phyloP scores from a whole-genome alignment of 2,329 filamentous ascomycete species.

The Beauveria bassiana region DNA sequence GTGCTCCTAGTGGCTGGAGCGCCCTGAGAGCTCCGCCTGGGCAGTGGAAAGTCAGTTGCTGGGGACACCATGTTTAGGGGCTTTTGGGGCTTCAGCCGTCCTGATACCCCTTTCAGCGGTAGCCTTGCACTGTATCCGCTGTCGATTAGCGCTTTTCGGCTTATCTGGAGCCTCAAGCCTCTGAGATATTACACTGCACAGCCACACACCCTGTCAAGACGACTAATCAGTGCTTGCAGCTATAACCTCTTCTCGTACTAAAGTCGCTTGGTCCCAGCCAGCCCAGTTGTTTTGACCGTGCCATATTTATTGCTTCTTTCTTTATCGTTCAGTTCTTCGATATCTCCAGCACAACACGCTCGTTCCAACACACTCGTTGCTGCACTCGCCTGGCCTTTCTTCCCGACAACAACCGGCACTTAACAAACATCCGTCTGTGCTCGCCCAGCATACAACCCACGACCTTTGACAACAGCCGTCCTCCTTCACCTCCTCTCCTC shows the following conservation, averaged over 20 bases:
- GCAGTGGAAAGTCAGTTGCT: neutral
- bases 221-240: neutral
- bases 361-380: neutral
- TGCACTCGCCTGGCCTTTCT: neutral
- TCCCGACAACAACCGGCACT: neutral
- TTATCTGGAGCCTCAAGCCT: too few species aligned
- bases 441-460: neutral
- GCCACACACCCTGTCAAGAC: neutral
- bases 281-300: neutral
- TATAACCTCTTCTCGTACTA: neutral
- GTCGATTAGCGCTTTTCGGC: neutral
- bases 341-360: too few species aligned
- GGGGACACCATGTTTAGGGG: neutral
- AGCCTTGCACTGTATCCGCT: too few species aligned
- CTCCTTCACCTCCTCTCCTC: neutral
- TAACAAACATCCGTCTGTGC: neutral
- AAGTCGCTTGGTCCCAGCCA: neutral
- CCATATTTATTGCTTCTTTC: neutral
- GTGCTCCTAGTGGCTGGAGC: slow-evolving; percentile 4
- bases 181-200: neutral
- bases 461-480: neutral
- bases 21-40: neutral
- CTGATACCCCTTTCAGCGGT: too few species aligned
- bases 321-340: neutral
- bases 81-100: too few species aligned